Conservation (phyloP, 2,329 filamentous ascomycete species). For the Thelonectria olida region DNA sequence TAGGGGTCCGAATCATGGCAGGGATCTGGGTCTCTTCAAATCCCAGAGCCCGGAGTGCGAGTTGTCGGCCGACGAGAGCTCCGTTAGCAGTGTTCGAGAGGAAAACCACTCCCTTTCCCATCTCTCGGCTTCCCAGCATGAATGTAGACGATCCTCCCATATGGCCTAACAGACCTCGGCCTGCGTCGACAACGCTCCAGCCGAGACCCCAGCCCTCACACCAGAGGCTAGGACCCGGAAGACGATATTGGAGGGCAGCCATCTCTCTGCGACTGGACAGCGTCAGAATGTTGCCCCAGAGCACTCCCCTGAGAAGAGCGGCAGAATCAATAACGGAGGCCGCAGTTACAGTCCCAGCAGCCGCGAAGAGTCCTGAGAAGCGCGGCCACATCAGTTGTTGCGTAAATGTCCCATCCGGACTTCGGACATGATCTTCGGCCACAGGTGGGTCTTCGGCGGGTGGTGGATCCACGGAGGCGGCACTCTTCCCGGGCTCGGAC, state of each 20-base stretch:
- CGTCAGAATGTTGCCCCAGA: background rate
- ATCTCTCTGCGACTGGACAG: background rate
- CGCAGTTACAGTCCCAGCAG: background rate
- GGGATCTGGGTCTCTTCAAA: background rate
- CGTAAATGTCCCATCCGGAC: background rate
- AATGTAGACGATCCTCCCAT: conserved; percentile 7
- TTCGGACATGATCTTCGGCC: conserved; percentile 5
- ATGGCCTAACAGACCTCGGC: background rate
- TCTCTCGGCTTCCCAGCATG: background rate
- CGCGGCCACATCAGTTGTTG: conserved; percentile 6
- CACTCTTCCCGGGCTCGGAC: background rate
- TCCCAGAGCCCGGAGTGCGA: conserved; percentile 3
- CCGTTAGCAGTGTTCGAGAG: conserved; percentile 10
- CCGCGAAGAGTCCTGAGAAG: background rate
- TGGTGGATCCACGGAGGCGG: background rate
- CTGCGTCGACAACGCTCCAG: conserved; percentile 2
- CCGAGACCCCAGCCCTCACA: conserved; percentile 5
- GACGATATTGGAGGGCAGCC: background rate
- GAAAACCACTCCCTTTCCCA: conserved; percentile 1
- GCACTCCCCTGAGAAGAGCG: background rate
- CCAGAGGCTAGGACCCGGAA: conserved; percentile 8
- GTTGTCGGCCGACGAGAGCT: background rate
- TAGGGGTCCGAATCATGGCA: background rate
- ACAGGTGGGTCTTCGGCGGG: background rate
- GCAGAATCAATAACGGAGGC: background rate